These are phyloP conservation scores for Tolypocladium album DNA, from an alignment of 2,329 filamentous ascomycete genomes.

Conservation along the genomic window DNA sequence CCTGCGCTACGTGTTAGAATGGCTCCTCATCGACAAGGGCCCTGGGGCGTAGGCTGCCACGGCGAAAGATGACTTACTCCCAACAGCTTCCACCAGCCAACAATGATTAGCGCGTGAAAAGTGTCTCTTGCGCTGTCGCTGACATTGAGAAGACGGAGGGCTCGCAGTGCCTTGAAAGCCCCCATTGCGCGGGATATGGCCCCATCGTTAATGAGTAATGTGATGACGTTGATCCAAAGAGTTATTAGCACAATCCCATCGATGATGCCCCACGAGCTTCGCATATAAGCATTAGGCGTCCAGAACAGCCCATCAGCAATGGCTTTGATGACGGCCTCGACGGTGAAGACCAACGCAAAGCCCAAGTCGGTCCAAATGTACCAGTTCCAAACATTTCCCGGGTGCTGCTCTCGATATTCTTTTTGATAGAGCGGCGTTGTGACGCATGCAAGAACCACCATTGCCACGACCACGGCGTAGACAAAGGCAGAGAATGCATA, in stretches of 20 bases:
- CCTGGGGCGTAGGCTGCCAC: background rate
- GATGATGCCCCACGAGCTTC: constrained; percentile 94
- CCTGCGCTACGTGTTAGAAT: constrained; percentile 25
- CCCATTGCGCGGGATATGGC: constrained; percentile 84
- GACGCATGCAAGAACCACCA: constrained; percentile 93
- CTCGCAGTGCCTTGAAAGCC: constrained; percentile 92
- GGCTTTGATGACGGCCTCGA: constrained; percentile 84
- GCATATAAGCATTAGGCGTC: constrained; percentile 94
- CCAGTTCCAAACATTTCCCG: constrained; percentile 64
- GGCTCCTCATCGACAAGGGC: too few species aligned
- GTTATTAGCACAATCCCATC: constrained; percentile 86
- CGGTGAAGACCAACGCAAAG: constrained; percentile 76
- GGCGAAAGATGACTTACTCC: constrained; percentile 42
- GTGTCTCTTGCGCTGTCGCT: constrained; percentile 93
- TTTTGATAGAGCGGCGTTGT: constrained; percentile 93
- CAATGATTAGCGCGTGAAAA: constrained; percentile 91
- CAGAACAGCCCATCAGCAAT: constrained; percentile 93
- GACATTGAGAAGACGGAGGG: constrained; percentile 83
- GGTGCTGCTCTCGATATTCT: constrained; percentile 59
- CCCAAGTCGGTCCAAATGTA: constrained; percentile 90
- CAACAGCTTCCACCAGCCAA: constrained; percentile 88
- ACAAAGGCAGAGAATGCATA: constrained; percentile 89
- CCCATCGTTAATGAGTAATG: constrained; percentile 70
- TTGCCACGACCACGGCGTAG: constrained; percentile 86
- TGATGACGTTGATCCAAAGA: constrained; percentile 88